Evolutionary conservation across 2,329 filamentous ascomycete species (phyloP), one percentile per base, ranked within the genome.

Genomic region (Aaosphaeria arxii): DNA sequence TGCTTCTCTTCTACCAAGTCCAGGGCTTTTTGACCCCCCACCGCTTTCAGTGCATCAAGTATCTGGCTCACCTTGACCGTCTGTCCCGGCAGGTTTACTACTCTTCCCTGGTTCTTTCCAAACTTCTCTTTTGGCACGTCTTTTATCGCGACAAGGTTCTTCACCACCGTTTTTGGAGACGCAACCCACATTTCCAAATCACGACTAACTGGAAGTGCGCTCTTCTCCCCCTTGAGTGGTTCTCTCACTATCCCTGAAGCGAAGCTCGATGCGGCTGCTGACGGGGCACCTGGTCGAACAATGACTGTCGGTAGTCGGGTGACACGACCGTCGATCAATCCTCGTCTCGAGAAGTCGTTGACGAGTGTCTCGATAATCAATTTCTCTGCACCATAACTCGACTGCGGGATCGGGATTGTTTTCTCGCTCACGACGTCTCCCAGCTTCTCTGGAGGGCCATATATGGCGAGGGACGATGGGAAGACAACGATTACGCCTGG

Each of bases 211-310:
- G 77, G 79, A 36, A 81, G 56, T 36, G 73, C 59, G 43, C 70
- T 75, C 55, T 73, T 74, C 49, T 71, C 48, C 24, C 80, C 80
- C n/a, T 74, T 71, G 63, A 84, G 71, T 1, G 82, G 81, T 67
- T 85, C 82, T 30, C 82, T 75, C 49, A 85, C 79, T 70, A 85
- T 83, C 11, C 81, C 81, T 1, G 76, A 82, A n/a, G 83, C 66
- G 56, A 84, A 85, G 0, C 77, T 79, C 4, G 77, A 80, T 17
- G 82, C 82, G 0, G 81, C 81, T 1, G 74, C 75, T 3, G 79
- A 78, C 0, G 82, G 81, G 9, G 70, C 71, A 1, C 82, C 82
- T 0, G 82, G 80, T 0, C 82, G 75, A 11, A 85, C 80, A 1
- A 76, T 75, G 40, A 85, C 77, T 1, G 80, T 83, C 0, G 82